A percentile compares a stretch with the other conserved stretches of the same genome.
Conservation (phyloP, 176 grass and related monocot species). For the Cocos nucifera region DNA sequence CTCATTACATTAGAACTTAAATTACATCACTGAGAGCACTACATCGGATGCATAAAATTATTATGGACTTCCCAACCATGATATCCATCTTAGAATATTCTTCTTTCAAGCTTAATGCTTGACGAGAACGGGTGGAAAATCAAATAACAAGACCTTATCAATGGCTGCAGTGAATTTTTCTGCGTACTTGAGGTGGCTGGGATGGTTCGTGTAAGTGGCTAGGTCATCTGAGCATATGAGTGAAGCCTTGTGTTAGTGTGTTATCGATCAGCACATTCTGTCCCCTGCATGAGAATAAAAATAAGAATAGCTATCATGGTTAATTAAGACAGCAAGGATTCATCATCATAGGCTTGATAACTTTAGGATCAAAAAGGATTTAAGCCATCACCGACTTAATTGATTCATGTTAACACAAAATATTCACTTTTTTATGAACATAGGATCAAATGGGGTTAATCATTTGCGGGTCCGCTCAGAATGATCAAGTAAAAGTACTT, state of each 20-base stretch:
- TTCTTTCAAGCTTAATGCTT: slow-evolving; percentile 13
- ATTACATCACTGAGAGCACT: too few species aligned
- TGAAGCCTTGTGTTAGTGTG: slow-evolving; percentile 39
- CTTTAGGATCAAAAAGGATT: background rate
- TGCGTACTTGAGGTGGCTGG: slow-evolving; percentile 35
- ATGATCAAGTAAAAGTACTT: too few species aligned
- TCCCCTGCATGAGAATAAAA: slow-evolving; percentile 19
- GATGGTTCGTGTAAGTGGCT: slow-evolving; percentile 25
- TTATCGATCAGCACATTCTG: slow-evolving; percentile 28
- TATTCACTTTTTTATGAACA: too few species aligned
- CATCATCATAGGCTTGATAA: background rate
- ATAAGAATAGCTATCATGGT: background rate
- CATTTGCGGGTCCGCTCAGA: too few species aligned
- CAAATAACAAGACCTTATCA: slow-evolving; percentile 58
- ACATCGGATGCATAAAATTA: too few species aligned
- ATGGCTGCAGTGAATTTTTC: slow-evolving; percentile 43
- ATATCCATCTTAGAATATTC: too few species aligned
- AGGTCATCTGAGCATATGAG: slow-evolving; percentile 38
- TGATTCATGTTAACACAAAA: too few species aligned
- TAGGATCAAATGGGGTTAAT: too few species aligned
- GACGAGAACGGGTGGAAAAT: slow-evolving; percentile 44
- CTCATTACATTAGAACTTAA: too few species aligned
- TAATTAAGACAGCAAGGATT: background rate
- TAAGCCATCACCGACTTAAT: too few species aligned
- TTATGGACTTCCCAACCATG: too few species aligned